Conservation (phyloP, 139 green algal genomes). For the Coelastrella sp. region DNA sequence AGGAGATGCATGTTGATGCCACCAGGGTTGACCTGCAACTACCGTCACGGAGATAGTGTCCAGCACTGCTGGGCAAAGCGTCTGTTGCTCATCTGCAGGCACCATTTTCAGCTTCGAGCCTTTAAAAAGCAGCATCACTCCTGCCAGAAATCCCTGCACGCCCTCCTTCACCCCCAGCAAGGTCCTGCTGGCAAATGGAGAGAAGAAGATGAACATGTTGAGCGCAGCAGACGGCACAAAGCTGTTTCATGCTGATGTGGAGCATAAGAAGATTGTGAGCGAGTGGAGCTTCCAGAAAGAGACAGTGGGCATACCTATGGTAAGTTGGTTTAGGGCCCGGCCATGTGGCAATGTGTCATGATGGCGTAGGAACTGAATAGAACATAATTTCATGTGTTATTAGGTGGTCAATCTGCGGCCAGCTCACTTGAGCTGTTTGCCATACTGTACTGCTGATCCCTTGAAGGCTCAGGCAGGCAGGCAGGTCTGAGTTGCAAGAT, state of each 20-base stretch:
- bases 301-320: conserved; percentile 69
- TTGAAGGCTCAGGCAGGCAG: too few relatives aligned
- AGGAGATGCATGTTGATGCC: too few relatives aligned
- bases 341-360: not conserved
- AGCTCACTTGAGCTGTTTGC: too few relatives aligned
- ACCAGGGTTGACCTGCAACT: too few relatives aligned
- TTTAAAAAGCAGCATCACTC: not conserved
- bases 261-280: conserved; percentile 74
- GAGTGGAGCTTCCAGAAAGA: conserved; percentile 93
- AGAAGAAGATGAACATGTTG: conserved; percentile 93
- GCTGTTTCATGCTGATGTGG: conserved; percentile 77
- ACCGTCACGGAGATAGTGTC: too few relatives aligned
- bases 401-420: not conserved
- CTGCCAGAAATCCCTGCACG: not conserved
- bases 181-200: conserved; percentile 79
- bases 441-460: too few relatives aligned
- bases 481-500: too few relatives aligned
- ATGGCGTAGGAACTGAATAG: too few relatives aligned
- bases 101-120: conserved; percentile 25
- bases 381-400: too few relatives aligned
- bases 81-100: not conserved
- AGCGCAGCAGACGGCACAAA: conserved; percentile 63
- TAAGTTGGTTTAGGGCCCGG: not conserved
- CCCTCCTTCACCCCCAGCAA: conserved; percentile 26
- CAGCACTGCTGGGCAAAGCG: too few relatives aligned